Percentiles rank a stretch among this genome's conserved stretches.
Evolutionary conservation across 768 basidiomycete species (phyloP).

Genomic region (Rhizopogon vesiculosus): DNA sequence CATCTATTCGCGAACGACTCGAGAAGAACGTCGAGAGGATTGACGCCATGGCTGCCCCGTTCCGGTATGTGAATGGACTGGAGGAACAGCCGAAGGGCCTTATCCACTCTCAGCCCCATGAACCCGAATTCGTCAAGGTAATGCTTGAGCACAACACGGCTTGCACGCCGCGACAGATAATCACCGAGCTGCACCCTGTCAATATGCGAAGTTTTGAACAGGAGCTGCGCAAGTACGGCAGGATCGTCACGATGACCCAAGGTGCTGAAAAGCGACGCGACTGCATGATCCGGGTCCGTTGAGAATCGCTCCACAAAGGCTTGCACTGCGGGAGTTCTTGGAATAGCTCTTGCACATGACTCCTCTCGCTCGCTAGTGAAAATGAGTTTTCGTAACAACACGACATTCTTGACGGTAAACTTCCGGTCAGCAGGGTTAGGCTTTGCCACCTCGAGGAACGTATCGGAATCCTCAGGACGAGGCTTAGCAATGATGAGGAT

Average conservation of each 20-base stretch:
- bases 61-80: slow-evolving; percentile 70
- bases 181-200: slow-evolving; percentile 81
- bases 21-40: slow-evolving; percentile 54
- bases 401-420: slow-evolving; percentile 88
- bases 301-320: slow-evolving; percentile 78
- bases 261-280: slow-evolving; percentile 63
- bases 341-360: slow-evolving; percentile 39
- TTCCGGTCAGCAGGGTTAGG: slow-evolving; percentile 61
- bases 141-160: slow-evolving; percentile 71
- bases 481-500: slow-evolving; percentile 93
- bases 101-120: slow-evolving; percentile 76
- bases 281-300: slow-evolving; percentile 75
- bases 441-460: slow-evolving; percentile 51
- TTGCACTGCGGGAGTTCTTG: slow-evolving; percentile 59
- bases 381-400: slow-evolving; percentile 65
- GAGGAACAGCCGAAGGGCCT: slow-evolving; percentile 85
- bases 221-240: slow-evolving; percentile 65
- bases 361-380: slow-evolving; percentile 70
- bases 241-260: slow-evolving; percentile 60
- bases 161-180: slow-evolving; percentile 71
- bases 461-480: slow-evolving; percentile 63
- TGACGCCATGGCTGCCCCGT: slow-evolving; percentile 27
- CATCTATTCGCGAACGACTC: slow-evolving; percentile 84
- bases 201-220: slow-evolving; percentile 81
- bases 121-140: slow-evolving; percentile 90